Evolutionary conservation across 768 basidiomycete genomes (phyloP).

Genomic region (Tulasnella calospora): DNA sequence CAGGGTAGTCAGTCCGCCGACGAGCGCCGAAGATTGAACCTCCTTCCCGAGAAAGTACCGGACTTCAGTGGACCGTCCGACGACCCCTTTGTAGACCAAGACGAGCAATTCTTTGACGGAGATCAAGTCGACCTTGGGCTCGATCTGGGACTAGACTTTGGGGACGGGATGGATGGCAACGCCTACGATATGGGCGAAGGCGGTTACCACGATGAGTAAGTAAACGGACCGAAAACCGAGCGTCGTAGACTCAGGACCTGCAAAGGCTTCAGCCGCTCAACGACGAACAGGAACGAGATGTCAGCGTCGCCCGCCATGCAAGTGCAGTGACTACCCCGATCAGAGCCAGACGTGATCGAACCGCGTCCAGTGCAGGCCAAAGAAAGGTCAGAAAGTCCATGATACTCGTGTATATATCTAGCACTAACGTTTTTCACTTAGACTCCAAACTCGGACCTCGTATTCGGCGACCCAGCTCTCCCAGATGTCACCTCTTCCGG

Average conservation of each 20-base stretch:
- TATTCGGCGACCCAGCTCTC: not conserved
- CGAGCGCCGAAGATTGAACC: not conserved
- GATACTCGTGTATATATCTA: not conserved
- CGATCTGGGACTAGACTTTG: slow-evolving; percentile 1
- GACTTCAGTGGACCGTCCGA: slow-evolving; percentile 27
- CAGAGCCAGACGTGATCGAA: not conserved
- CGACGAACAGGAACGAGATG: not conserved
- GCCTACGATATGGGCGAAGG: not conserved
- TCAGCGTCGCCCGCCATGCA: not conserved
- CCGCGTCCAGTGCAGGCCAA: not conserved
- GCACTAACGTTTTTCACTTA: not conserved
- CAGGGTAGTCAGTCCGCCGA: not conserved
- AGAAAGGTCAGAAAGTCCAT: not conserved
- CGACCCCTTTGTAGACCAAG: slow-evolving; percentile 16
- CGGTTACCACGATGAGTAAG: not conserved
- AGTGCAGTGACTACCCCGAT: not conserved
- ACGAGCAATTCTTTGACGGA: slow-evolving; percentile 13
- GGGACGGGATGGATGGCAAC: not conserved
- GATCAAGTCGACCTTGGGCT: slow-evolving; percentile 7
- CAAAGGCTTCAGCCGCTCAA: not conserved
- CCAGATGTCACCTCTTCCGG: not conserved
- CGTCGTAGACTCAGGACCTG: not conserved
- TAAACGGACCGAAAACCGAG: not conserved
- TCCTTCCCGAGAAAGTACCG: not conserved
- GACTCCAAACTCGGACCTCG: not conserved